phyloP scores from a whole-genome alignment of 164 flowering plant species.

The Magnolia officinalis region DNA sequence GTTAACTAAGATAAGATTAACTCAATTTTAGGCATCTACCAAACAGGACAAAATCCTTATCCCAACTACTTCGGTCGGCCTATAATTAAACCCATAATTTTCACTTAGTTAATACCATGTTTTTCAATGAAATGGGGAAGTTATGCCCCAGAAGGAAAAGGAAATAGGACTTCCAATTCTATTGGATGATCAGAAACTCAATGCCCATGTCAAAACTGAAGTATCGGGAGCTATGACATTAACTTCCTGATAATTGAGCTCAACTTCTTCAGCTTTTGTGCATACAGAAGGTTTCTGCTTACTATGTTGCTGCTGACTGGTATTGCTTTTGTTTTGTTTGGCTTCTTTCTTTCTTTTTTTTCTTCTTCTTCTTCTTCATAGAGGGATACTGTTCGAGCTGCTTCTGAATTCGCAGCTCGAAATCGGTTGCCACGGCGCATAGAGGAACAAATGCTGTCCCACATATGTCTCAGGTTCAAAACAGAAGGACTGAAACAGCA shows the following conservation, averaged over 20 bases:
- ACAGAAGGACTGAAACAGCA: conserved; percentile 86
- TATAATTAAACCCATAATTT: neutral
- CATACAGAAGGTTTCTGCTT: no score
- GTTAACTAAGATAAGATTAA: no score
- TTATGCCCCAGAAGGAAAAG: neutral
- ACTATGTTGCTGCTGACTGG: neutral
- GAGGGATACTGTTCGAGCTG: conserved; percentile 78
- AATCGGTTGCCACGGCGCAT: conserved; percentile 67
- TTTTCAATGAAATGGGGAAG: neutral
- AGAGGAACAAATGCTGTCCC: conserved; percentile 83
- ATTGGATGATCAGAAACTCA: neutral
- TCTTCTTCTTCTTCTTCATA: conserved; percentile 23
- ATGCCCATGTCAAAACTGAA: conserved; percentile 1
- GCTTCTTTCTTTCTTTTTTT: conserved; percentile 10
- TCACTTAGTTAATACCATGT: neutral
- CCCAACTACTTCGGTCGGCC: no score
- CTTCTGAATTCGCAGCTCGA: conserved; percentile 70
- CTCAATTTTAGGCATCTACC: no score
- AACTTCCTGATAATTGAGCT: neutral
- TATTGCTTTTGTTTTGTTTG: neutral
- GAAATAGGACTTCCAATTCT: neutral
- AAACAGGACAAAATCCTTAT: no score
- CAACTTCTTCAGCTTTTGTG: neutral
- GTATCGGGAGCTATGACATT: neutral
- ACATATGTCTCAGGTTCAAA: conserved; percentile 82